Conservation (phyloP, 2,329 filamentous ascomycete species). For the Diplodia sapinea region DNA sequence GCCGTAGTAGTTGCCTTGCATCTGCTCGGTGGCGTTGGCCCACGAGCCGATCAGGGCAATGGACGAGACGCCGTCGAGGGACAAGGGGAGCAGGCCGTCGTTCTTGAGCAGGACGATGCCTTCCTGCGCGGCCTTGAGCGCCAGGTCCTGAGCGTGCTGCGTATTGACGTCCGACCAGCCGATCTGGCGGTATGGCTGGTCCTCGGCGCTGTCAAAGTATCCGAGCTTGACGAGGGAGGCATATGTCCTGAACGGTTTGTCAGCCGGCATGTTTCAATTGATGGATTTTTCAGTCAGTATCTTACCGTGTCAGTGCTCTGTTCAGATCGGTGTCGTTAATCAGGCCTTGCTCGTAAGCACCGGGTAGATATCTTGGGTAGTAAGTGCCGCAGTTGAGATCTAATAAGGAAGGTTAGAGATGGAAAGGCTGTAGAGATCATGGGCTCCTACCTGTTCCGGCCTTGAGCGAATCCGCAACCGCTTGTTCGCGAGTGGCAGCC, state of each 20-base stretch:
- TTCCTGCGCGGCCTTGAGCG: conserved; percentile 59
- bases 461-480: conserved; percentile 56
- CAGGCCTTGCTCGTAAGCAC: conserved; percentile 50
- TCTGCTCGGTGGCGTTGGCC: conserved; percentile 62
- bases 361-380: conserved; percentile 54
- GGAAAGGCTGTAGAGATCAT: not conserved
- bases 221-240: conserved; percentile 61
- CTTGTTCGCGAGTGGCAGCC: conserved; percentile 51
- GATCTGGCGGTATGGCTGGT: conserved; percentile 59
- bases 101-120: conserved; percentile 61
- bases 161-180: conserved; percentile 63
- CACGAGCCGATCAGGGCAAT: conserved; percentile 65
- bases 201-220: conserved; percentile 60
- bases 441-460: conserved; percentile 50
- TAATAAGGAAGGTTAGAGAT: not conserved
- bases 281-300: not conserved
- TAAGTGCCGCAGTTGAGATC: conserved; percentile 61
- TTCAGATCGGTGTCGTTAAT: conserved; percentile 57
- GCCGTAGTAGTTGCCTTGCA: conserved; percentile 64
- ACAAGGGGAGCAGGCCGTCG: conserved; percentile 55
- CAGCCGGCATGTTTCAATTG: not conserved
- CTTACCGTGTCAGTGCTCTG: conserved; percentile 55
- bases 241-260: conserved; percentile 43
- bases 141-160: conserved; percentile 60
- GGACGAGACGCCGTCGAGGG: conserved; percentile 45